phyloP scores from a whole-genome alignment of 805 yeast species.

The Naumovozyma castellii region DNA sequence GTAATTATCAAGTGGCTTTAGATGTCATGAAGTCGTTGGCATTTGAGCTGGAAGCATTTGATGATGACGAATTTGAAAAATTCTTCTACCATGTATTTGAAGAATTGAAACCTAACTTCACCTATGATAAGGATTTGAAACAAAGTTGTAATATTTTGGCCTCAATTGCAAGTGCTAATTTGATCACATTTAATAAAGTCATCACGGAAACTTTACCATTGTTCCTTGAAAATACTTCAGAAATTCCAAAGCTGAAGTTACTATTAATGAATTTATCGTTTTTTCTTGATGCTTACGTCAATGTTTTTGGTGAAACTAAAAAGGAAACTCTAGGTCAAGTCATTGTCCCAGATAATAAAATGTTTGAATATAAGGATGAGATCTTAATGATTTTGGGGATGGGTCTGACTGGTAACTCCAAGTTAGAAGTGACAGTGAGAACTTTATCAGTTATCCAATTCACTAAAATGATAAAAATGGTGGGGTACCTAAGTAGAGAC shows the following conservation, averaged over 20 bases:
- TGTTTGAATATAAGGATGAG: conserved; percentile 51
- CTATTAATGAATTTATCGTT: conserved; percentile 52
- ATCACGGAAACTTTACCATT: conserved; percentile 39
- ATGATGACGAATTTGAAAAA: conserved; percentile 29
- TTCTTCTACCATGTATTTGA: conserved; percentile 35
- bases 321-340: neutral
- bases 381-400: conserved; percentile 60
- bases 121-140: conserved; percentile 43
- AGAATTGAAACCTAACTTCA: conserved; percentile 47
- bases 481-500: conserved; percentile 38
- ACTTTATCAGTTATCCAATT: conserved; percentile 58
- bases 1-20: conserved; percentile 36
- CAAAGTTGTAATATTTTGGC: conserved; percentile 57
- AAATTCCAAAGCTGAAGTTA: conserved; percentile 48
- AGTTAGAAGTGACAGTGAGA: conserved; percentile 59
- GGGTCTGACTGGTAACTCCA: conserved; percentile 57
- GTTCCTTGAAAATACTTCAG: conserved; percentile 32
- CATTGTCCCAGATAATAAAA: conserved; percentile 25
- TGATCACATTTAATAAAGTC: conserved; percentile 38
- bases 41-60: conserved; percentile 25
- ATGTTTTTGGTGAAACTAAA: conserved; percentile 33
- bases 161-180: conserved; percentile 42
- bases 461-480: conserved; percentile 43
- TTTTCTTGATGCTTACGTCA: conserved; percentile 41
- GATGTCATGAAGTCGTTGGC: conserved; percentile 38